Percentiles rank a stretch among this genome's conserved stretches.
Conservation (phyloP, 2,329 filamentous ascomycete species). For the Ceratocystis albifundus region DNA sequence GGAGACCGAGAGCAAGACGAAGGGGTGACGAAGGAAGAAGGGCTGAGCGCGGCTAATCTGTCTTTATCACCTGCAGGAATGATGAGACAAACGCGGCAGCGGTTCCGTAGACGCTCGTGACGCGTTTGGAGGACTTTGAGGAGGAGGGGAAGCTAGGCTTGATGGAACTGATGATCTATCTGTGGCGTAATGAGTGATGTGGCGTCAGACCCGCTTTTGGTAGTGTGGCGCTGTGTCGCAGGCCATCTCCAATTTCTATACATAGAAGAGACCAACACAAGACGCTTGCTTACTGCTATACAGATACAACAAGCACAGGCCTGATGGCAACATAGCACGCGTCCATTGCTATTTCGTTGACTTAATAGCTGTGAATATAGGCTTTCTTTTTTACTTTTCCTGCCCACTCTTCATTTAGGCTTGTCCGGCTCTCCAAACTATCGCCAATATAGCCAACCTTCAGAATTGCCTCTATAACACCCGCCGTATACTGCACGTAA, state of each 20-base stretch:
- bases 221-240: background rate
- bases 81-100: constrained; percentile 4
- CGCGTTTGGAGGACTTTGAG: background rate
- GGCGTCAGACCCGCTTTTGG: background rate
- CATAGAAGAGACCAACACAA: background rate
- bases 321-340: background rate
- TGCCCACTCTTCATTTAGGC: background rate
- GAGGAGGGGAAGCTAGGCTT: background rate
- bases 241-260: constrained; percentile 2
- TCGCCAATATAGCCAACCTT: background rate
- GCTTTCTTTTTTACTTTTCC: background rate
- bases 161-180: too few species aligned
- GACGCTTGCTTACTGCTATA: background rate
- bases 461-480: background rate
- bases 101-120: constrained; percentile 9
- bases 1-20: background rate
- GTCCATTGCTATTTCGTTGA: background rate
- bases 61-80: constrained; percentile 4
- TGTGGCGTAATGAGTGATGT: background rate
- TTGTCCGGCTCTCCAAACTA: background rate
- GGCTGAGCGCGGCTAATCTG: background rate
- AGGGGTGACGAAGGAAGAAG: background rate
- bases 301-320: background rate
- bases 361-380: background rate
- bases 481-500: too few species aligned